A percentile compares a stretch with the other conserved stretches of the same genome.
Conservation (phyloP, 2,329 filamentous ascomycete genomes). For the Karstenula rhodostoma region DNA sequence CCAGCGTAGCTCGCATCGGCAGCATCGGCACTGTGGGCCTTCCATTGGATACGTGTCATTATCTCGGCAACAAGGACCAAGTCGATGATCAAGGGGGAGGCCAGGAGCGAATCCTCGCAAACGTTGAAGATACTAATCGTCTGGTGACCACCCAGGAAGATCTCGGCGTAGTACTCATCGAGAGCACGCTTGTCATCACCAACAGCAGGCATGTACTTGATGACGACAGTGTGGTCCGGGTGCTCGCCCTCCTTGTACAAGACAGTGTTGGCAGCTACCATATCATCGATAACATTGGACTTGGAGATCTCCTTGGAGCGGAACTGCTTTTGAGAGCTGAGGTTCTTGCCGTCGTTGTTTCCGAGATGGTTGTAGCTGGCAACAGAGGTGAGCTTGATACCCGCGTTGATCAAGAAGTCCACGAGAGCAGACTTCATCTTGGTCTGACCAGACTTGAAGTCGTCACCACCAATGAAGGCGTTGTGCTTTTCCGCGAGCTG, state of each 20-base stretch:
- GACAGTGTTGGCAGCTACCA: slow-evolving; percentile 94
- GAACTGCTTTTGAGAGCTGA: slow-evolving; percentile 98
- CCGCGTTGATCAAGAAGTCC: slow-evolving; percentile 97
- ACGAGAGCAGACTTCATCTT: slow-evolving; percentile 99
- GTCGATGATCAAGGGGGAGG: slow-evolving; percentile 96
- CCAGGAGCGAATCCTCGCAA: slow-evolving; percentile 96
- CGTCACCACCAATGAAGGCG: slow-evolving; percentile 94
- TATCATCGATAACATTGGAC: slow-evolving; percentile 98
- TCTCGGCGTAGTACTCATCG: slow-evolving; percentile 99
- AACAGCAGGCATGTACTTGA: slow-evolving; percentile 99
- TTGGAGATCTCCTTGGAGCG: slow-evolving; percentile 99
- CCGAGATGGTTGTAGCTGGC: slow-evolving; percentile 99
- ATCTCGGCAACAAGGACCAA: slow-evolving; percentile 92
- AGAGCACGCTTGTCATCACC: slow-evolving; percentile 99
- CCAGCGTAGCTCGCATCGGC: slow-evolving; percentile 77
- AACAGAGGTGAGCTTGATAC: slow-evolving; percentile 98
- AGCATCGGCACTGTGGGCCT: slow-evolving; percentile 61
- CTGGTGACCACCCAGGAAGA: slow-evolving; percentile 98
- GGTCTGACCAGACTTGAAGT: slow-evolving; percentile 99
- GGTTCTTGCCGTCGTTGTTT: slow-evolving; percentile 99
- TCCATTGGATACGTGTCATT: slow-evolving; percentile 99
- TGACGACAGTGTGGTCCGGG: slow-evolving; percentile 97
- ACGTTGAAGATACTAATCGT: slow-evolving; percentile 99
- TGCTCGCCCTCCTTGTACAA: slow-evolving; percentile 93
- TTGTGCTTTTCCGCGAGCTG: slow-evolving; percentile 85